phyloP scores from a whole-genome alignment of 1,284 basidiomycete genomes.

The Tylopilus sp. region DNA sequence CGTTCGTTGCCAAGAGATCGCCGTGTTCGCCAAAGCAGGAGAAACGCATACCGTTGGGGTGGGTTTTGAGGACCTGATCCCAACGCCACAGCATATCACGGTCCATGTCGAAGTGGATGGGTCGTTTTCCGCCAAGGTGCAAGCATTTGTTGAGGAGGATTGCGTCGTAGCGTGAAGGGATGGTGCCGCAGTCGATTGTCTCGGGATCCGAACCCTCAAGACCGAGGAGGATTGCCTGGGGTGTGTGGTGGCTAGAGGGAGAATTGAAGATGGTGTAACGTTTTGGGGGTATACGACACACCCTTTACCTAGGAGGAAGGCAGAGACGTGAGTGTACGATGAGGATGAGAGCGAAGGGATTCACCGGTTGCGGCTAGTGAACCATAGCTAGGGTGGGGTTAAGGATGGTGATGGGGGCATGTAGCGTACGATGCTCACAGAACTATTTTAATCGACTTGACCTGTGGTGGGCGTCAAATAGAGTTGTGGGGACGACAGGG shows the following conservation, averaged over 20 bases:
- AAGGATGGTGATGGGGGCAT: not conserved
- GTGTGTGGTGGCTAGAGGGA: constrained; percentile 79
- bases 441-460: constrained; percentile 79
- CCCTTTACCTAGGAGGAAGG: constrained; percentile 67
- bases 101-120: constrained; percentile 82
- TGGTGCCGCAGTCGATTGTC: constrained; percentile 81
- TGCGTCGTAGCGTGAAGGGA: constrained; percentile 65
- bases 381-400: constrained; percentile 53
- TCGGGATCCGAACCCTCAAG: constrained; percentile 86
- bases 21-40: constrained; percentile 80
- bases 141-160: constrained; percentile 69
- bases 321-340: constrained; percentile 24
- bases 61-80: constrained; percentile 76
- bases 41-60: constrained; percentile 92
- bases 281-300: constrained; percentile 28
- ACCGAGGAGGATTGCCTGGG: constrained; percentile 88
- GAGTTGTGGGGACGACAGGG: not conserved
- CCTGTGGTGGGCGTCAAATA: constrained; percentile 32
- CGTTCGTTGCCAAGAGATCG: constrained; percentile 88
- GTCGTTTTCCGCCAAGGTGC: constrained; percentile 67
- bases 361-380: constrained; percentile 75
- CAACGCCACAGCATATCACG: constrained; percentile 90
- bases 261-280: constrained; percentile 2
- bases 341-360: constrained; percentile 10
- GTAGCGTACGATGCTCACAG: constrained; percentile 48